Evolutionary conservation across 2,329 filamentous ascomycete genomes (phyloP).

Genomic region (Sarocladium brachiariae): DNA sequence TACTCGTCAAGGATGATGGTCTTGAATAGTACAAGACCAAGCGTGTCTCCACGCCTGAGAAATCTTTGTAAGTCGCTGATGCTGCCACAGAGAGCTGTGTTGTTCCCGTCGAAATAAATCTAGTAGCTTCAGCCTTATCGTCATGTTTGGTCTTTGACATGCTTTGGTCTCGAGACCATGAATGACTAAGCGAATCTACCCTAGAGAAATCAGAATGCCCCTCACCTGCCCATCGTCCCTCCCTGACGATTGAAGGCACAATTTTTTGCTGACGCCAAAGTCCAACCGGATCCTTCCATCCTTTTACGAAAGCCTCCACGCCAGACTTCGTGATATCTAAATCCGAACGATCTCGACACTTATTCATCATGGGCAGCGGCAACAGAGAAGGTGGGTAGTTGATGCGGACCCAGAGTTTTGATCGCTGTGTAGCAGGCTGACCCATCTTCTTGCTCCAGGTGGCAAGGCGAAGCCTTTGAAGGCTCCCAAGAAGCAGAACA

Average conservation of each 20-base stretch:
- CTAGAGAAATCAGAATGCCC: neutral
- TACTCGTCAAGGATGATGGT: neutral
- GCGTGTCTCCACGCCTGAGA: neutral
- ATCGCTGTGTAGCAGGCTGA: conserved; percentile 8
- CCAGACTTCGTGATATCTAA: neutral
- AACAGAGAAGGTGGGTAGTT: conserved; percentile 30
- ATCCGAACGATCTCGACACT: neutral
- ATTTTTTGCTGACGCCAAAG: conserved; percentile 3
- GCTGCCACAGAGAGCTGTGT: neutral
- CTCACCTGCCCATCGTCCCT: conserved; percentile 2
- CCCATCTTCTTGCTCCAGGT: conserved; percentile 39
- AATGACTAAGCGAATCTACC: conserved; percentile 5
- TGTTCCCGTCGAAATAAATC: neutral
- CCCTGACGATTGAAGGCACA: neutral
- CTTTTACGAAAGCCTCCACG: neutral
- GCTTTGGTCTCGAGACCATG: neutral
- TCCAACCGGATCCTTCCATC: neutral
- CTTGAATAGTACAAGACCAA: neutral
- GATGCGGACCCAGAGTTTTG: conserved; percentile 1
- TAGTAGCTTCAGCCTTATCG: neutral
- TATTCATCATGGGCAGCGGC: conserved; percentile 29
- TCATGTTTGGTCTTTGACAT: neutral
- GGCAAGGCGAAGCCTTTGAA: conserved; percentile 83
- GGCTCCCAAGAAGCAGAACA: conserved; percentile 76
- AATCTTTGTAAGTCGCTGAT: neutral